Conservation (phyloP, 805 yeast genomes). For the Candida sonorensis region DNA sequence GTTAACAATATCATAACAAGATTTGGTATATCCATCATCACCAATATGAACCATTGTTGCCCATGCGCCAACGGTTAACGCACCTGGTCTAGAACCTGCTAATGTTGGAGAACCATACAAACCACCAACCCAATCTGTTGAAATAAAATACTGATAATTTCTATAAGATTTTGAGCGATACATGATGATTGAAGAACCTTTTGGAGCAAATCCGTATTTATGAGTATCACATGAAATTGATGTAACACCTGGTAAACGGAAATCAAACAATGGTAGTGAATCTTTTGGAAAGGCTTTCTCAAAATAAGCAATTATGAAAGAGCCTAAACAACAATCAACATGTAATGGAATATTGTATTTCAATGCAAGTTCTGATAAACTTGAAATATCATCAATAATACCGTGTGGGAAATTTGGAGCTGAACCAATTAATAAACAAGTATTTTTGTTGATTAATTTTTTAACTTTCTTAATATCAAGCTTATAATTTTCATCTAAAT, state of each 20-base stretch:
- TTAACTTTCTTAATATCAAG: slow-evolving; percentile 61
- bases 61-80: slow-evolving; percentile 97
- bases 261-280: slow-evolving; percentile 60
- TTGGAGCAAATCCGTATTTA: slow-evolving; percentile 97
- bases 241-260: slow-evolving; percentile 86
- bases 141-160: slow-evolving; percentile 75
- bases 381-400: slow-evolving; percentile 81
- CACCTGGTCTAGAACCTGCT: slow-evolving; percentile 97
- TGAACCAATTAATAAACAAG: slow-evolving; percentile 82
- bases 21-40: slow-evolving; percentile 66
- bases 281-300: slow-evolving; percentile 38
- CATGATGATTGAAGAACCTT: slow-evolving; percentile 91
- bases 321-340: slow-evolving; percentile 94
- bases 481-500: slow-evolving; percentile 57
- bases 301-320: slow-evolving; percentile 79
- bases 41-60: slow-evolving; percentile 84
- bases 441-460: slow-evolving; percentile 65
- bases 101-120: slow-evolving; percentile 93
- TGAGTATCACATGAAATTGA: slow-evolving; percentile 99
- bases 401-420: slow-evolving; percentile 99
- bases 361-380: slow-evolving; percentile 58
- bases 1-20: slow-evolving; percentile 59
- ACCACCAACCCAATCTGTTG: slow-evolving; percentile 90
- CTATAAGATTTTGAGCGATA: slow-evolving; percentile 66
- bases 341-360: slow-evolving; percentile 76